Percentiles rank a stretch among this genome's conserved stretches.
These are phyloP conservation scores for Alternaria incomplexa DNA, from an alignment of 2,329 filamentous ascomycete genomes.

Conservation along the genomic window DNA sequence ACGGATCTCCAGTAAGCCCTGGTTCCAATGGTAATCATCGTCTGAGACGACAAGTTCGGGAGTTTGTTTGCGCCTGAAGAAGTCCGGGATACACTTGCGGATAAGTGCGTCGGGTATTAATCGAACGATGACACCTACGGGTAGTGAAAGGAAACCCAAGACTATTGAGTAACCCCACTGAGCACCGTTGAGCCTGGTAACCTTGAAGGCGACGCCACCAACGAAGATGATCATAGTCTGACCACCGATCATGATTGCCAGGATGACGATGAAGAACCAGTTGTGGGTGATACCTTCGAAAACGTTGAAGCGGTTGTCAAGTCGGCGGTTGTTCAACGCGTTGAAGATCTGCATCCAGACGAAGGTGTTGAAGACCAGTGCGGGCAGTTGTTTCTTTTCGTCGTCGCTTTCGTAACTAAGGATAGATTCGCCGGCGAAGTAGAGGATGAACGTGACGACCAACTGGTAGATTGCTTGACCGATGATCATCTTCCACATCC, in stretches of 20 bases:
- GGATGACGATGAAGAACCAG: slow-evolving; percentile 87
- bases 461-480: slow-evolving; percentile 92
- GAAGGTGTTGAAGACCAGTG: slow-evolving; percentile 95
- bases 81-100: slow-evolving; percentile 49
- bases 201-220: slow-evolving; percentile 80
- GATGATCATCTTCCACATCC: slow-evolving; percentile 99
- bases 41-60: slow-evolving; percentile 53
- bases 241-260: slow-evolving; percentile 83
- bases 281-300: slow-evolving; percentile 87
- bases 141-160: slow-evolving; percentile 83
- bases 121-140: slow-evolving; percentile 80
- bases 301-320: slow-evolving; percentile 95
- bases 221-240: slow-evolving; percentile 91
- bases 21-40: slow-evolving; percentile 67
- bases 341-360: slow-evolving; percentile 99
- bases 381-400: slow-evolving; percentile 64
- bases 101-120: slow-evolving; percentile 77
- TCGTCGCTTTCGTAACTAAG: slow-evolving; percentile 61
- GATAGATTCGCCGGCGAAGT: slow-evolving; percentile 72
- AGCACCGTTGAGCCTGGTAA: slow-evolving; percentile 69
- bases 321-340: slow-evolving; percentile 92
- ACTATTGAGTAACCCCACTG: slow-evolving; percentile 91
- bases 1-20: slow-evolving; percentile 74
- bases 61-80: slow-evolving; percentile 51
- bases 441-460: slow-evolving; percentile 76